Conservation (phyloP, 768 basidiomycete genomes). For the Kwoniella sp. region DNA sequence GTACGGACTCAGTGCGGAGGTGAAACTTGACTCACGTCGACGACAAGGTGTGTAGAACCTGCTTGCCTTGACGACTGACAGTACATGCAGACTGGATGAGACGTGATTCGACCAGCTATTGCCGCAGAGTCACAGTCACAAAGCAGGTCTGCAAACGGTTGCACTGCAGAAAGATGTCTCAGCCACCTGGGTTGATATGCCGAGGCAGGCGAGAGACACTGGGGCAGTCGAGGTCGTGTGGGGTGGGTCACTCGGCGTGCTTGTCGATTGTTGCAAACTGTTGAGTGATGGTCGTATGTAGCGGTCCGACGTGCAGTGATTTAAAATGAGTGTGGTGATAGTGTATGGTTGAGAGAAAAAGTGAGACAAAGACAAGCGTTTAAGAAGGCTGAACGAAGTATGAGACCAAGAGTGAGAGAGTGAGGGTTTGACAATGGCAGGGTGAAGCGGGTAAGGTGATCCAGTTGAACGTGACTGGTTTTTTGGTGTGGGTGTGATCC, state of each 20-base stretch:
- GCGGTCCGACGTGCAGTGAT: neutral
- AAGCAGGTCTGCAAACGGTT: neutral
- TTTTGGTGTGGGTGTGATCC: too few relatives aligned
- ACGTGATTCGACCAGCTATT: neutral
- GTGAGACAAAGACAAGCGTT: neutral
- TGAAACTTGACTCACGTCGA: neutral
- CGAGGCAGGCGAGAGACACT: neutral
- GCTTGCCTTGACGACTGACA: neutral
- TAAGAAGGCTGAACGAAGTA: neutral
- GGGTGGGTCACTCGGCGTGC: too few relatives aligned
- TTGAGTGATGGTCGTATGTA: neutral
- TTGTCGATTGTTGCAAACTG: neutral
- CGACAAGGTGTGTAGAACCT: neutral
- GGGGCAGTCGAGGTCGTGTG: too few relatives aligned
- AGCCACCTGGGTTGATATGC: neutral
- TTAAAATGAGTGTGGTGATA: neutral
- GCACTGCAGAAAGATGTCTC: neutral
- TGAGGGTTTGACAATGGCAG: neutral
- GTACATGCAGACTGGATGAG: neutral
- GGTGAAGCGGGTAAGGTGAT: neutral
- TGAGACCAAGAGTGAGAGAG: neutral
- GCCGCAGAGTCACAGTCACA: neutral
- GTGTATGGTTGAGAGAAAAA: slow-evolving; percentile 1
- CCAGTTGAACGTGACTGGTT: neutral
- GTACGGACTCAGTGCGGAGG: neutral